phyloP scores from a whole-genome alignment of 768 basidiomycete genomes.

The Psilocybe cyanescens region DNA sequence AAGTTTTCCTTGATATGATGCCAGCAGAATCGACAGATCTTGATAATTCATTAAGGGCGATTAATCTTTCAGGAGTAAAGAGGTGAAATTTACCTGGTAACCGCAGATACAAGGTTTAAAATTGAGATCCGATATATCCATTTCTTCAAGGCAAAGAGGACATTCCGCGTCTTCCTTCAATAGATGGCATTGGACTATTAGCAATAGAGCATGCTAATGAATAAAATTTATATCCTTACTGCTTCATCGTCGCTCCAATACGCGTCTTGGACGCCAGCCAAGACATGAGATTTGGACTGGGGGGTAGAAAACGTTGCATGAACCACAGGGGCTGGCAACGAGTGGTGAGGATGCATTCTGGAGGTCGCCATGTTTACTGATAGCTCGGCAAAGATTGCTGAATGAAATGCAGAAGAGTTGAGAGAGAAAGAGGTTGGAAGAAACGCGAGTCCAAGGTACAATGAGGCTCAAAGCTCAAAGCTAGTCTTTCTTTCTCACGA shows the following conservation, averaged over 20 bases:
- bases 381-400: conserved; percentile 8
- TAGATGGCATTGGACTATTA: conserved; percentile 15
- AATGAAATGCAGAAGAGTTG: conserved; percentile 16
- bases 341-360: conserved; percentile 60
- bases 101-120: conserved; percentile 99
- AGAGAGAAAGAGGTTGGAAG: conserved; percentile 19
- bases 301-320: conserved; percentile 71
- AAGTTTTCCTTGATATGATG: conserved; percentile 97
- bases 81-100: conserved; percentile 72
- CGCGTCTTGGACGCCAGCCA: conserved; percentile 94
- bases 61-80: conserved; percentile 1
- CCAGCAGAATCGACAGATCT: conserved; percentile 99
- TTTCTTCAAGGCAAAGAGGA: conserved; percentile 96
- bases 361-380: conserved; percentile 48
- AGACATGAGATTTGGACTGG: conserved; percentile 84
- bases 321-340: conserved; percentile 74
- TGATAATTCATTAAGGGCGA: conserved; percentile 14
- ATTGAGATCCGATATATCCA: conserved; percentile 98
- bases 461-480: conserved; percentile 29
- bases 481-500: conserved; percentile 30
- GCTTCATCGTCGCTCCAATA: conserved; percentile 95
- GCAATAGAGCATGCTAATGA: conserved; percentile 5
- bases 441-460: conserved; percentile 28
- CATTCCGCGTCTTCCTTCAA: conserved; percentile 95
- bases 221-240: conserved; percentile 43